Percentiles rank a stretch among this genome's conserved stretches.
Evolutionary conservation across 345 rosid species (phyloP).

Genomic region (Cardamine resedifolia): DNA sequence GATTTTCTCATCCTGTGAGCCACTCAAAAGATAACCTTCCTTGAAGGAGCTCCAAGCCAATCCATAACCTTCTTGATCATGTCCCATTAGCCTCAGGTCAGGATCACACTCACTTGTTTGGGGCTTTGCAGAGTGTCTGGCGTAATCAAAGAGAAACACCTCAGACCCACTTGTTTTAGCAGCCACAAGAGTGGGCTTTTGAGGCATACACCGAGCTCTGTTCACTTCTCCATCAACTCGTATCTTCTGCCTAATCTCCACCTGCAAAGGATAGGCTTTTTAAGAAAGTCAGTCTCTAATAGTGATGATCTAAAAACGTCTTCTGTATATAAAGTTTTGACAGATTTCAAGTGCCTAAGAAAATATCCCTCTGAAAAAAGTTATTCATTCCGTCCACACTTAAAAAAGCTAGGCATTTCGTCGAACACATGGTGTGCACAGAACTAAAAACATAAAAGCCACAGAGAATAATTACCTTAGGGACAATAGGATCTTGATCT

Average conservation of each 20-base stretch:
- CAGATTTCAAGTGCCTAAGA: too few relatives aligned
- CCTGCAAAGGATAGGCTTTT: constrained; percentile 39
- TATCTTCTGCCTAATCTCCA: constrained; percentile 72
- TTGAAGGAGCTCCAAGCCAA: constrained; percentile 89
- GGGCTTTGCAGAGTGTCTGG: constrained; percentile 51
- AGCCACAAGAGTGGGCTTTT: constrained; percentile 63
- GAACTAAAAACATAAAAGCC: background rate
- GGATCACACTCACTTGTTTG: constrained; percentile 60
- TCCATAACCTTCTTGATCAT: constrained; percentile 90
- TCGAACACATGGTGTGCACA: constrained; percentile 44
- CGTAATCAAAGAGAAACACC: constrained; percentile 73
- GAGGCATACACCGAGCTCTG: constrained; percentile 90
- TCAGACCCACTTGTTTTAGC: constrained; percentile 82
- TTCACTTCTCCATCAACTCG: constrained; percentile 93
- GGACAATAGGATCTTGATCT: constrained; percentile 50
- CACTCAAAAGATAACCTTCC: constrained; percentile 85
- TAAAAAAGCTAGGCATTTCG: constrained; percentile 21
- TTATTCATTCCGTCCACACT: background rate
- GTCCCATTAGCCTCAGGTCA: constrained; percentile 84
- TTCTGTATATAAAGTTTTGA: background rate
- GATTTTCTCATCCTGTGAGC: constrained; percentile 78
- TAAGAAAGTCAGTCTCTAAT: background rate
- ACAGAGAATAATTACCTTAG: constrained; percentile 54
- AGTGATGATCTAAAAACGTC: background rate
- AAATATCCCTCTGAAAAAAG: too few relatives aligned